Percentiles rank a stretch among this genome's conserved stretches.
phyloP scores from a whole-genome alignment of 768 basidiomycete species.

The Rossbeevera mucosa region DNA sequence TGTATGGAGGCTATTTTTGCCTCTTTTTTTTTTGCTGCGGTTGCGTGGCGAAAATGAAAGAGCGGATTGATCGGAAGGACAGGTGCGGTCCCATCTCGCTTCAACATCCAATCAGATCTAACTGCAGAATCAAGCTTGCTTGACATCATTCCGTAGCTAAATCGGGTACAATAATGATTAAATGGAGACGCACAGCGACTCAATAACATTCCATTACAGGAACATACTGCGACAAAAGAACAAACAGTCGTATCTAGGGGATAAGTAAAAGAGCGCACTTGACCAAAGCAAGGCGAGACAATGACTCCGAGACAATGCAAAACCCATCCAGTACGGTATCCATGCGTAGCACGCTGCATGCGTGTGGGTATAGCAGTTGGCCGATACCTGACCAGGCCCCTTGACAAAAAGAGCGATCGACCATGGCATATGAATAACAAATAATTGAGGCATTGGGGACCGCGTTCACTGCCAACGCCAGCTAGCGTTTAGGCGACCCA shows the following conservation, averaged over 20 bases:
- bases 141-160: not conserved
- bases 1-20: conserved; percentile 5
- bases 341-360: conserved; percentile 21
- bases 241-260: conserved; percentile 9
- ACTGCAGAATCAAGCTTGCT: not conserved
- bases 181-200: not conserved
- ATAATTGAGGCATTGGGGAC: conserved; percentile 16
- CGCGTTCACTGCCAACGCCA: conserved; percentile 43
- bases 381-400: conserved; percentile 22
- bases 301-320: conserved; percentile 5
- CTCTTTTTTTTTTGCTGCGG: conserved; percentile 11
- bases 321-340: conserved; percentile 30
- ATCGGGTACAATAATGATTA: not conserved
- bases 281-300: conserved; percentile 33
- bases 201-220: conserved; percentile 7
- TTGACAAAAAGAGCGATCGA: conserved; percentile 25
- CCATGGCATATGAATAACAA: conserved; percentile 26
- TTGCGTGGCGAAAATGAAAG: conserved; percentile 13
- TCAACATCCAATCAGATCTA: not conserved
- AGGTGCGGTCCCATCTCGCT: not conserved
- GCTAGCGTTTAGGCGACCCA: conserved; percentile 52
- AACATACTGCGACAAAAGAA: conserved; percentile 8
- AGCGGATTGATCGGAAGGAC: conserved; percentile 1
- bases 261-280: conserved; percentile 22
- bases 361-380: conserved; percentile 15